A percentile compares a stretch with the other conserved stretches of the same genome.
These are phyloP conservation scores for Grosmannia penicillata DNA, from an alignment of 2,329 filamentous ascomycete species.

Conservation along the genomic window DNA sequence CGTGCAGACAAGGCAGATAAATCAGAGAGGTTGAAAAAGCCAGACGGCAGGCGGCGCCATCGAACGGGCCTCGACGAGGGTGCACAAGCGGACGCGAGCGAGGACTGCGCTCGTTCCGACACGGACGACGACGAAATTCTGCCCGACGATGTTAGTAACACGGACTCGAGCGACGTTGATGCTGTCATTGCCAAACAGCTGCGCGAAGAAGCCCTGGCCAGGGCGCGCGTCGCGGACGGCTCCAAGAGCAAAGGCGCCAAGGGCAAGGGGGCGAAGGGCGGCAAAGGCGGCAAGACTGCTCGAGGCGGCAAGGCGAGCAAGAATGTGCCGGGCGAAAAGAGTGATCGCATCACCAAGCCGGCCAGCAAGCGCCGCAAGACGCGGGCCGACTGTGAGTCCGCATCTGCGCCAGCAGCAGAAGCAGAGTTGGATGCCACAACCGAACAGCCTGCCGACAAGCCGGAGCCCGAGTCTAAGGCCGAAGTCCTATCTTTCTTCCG, in stretches of 20 bases:
- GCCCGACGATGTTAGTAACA: constrained; percentile 30
- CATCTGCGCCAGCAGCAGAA: too few species aligned
- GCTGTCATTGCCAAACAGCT: constrained; percentile 60
- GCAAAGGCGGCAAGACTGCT: not conserved
- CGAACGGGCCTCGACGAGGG: constrained; percentile 9
- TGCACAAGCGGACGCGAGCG: constrained; percentile 9
- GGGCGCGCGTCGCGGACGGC: constrained; percentile 25
- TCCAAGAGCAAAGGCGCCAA: too few species aligned
- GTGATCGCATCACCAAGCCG: too few species aligned
- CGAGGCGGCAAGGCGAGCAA: not conserved
- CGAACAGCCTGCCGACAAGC: too few species aligned
- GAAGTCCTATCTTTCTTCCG: constrained; percentile 76
- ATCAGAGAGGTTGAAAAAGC: not conserved
- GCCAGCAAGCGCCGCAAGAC: constrained; percentile 10
- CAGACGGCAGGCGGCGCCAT: constrained; percentile 8
- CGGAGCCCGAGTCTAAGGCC: constrained; percentile 17
- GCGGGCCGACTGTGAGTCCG: not conserved
- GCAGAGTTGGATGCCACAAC: too few species aligned
- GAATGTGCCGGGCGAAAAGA: not conserved
- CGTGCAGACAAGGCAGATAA: not conserved
- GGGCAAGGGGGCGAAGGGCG: too few species aligned
- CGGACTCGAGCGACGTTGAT: constrained; percentile 56
- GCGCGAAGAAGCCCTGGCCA: constrained; percentile 52
- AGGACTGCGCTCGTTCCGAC: not conserved
- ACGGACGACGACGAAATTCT: constrained; percentile 9